These are phyloP conservation scores for Nemania abortiva DNA, from an alignment of 2,329 filamentous ascomycete species.

Conservation along the genomic window DNA sequence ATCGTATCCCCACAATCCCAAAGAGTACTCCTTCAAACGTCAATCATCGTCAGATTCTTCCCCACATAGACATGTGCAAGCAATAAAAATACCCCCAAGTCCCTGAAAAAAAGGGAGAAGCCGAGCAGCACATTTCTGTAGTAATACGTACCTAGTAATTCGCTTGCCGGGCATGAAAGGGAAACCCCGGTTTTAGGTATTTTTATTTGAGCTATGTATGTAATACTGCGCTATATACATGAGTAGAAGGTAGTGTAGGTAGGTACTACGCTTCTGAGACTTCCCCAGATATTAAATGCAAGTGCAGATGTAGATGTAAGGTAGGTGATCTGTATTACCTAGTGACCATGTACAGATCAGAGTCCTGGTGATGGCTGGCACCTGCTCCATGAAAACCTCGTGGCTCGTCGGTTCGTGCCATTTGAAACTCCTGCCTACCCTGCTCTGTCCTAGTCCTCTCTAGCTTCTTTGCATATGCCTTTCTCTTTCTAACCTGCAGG, in stretches of 20 bases:
- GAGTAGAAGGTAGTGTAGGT: neutral
- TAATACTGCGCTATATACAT: neutral
- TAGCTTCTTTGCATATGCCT: neutral
- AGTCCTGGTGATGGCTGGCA: neutral
- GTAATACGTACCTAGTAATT: conserved; percentile 8
- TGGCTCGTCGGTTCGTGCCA: conserved; percentile 21
- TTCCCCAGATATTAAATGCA: conserved; percentile 8
- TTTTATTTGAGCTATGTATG: too few species aligned
- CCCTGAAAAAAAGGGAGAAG: conserved; percentile 7
- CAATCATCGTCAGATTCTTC: conserved; percentile 35
- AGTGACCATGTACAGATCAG: neutral
- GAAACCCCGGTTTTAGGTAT: neutral
- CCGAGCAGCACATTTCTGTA: conserved; percentile 17
- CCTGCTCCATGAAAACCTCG: conserved; percentile 24
- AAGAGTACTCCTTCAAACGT: conserved; percentile 41
- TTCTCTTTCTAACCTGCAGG: conserved; percentile 7
- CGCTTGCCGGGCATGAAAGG: conserved; percentile 16
- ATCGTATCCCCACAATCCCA: conserved; percentile 41
- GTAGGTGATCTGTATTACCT: neutral
- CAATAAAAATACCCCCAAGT: neutral
- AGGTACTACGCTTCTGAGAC: neutral
- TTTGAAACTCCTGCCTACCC: conserved; percentile 18
- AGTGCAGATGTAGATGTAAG: neutral
- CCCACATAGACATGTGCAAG: conserved; percentile 21
- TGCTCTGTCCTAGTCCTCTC: neutral